Base-by-base conservation (phyloP, 2,329 filamentous ascomycete genomes). In the Colletotrichum ledebouriae region DNA sequence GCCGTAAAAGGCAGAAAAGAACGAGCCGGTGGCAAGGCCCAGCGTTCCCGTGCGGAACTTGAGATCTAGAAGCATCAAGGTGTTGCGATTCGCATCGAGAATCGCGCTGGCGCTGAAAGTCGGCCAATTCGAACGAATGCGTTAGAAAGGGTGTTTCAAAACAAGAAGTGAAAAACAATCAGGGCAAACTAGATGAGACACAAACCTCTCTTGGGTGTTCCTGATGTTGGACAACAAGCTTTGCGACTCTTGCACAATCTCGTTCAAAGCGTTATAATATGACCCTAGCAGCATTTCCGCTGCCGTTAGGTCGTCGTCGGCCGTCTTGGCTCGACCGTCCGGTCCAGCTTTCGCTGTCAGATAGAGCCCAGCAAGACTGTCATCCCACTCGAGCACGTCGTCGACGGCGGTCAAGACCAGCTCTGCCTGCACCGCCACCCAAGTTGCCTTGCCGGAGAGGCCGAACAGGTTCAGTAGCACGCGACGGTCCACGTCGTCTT, bases 151-250 rank as follows among this genome's bases (percentile, higher is more conserved):
- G 20, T 12, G 13, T 46, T 29, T 64, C 47, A 6, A 29, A 7
- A 41, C 10, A 59, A 20, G 59, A 46, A 17, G 17, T 17, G 17
- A 17, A 22, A 22, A 22, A 22, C 3, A 22, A 4, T 33, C 13
- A 20, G 34, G 34, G 25, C 17, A 12, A 29, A 3, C 46, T 34
- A 17, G 7, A 25, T 22, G 12, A 41, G 56, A 6, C 13, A 81
- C 91, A 82, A 85, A 97, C 93, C 98, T 96, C 81, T 99, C 95
- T 80, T 99, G 96, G 1, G 95, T 99, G 80, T 98, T 99, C 73
- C 95, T 89, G 78, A 99, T 98, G 72, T 93, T 94, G 11, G 92
- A 95, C 62, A 98, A 94, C 72, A 98, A 80, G 79, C 97, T 98
- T 69, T 94, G 92, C n/a, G 94, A 94, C 70, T 96, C 92, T 79